phyloP scores from a whole-genome alignment of 768 basidiomycete species.

The Lactarius vividus region DNA sequence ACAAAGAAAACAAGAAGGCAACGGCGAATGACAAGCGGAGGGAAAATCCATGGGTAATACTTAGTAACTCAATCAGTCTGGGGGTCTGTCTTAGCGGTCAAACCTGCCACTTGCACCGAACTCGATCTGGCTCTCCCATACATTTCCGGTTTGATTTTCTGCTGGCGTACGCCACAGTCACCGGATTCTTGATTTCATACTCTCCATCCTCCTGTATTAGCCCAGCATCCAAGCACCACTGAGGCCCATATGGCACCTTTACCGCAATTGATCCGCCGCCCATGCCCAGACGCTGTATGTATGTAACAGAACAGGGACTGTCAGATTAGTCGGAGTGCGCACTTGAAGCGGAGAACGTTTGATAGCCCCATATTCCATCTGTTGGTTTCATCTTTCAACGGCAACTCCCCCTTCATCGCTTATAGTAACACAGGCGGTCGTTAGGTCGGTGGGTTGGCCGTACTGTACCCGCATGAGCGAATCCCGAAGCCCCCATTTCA shows the following conservation, averaged over 20 bases:
- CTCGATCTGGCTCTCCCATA: too few species aligned
- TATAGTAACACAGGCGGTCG: not conserved
- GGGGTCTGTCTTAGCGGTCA: not conserved
- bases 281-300: not conserved
- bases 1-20: constrained; percentile 10
- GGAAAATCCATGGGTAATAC: not conserved
- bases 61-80: not conserved
- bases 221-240: not conserved
- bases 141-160: not conserved
- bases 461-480: not conserved
- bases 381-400: constrained; percentile 5
- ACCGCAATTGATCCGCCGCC: not conserved
- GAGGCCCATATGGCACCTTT: not conserved
- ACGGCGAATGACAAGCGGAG: constrained; percentile 6
- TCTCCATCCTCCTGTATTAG: not conserved
- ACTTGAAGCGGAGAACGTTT: not conserved
- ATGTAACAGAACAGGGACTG: not conserved
- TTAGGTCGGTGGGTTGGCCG: not conserved
- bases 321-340: not conserved
- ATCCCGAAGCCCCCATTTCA: not conserved
- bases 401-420: constrained; percentile 1
- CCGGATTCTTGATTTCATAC: too few species aligned
- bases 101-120: not conserved
- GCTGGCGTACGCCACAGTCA: too few species aligned
- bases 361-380: not conserved